These are phyloP conservation scores for Dittrichia graveolens DNA, from an alignment of 129 eudicot species.

Conservation along the genomic window DNA sequence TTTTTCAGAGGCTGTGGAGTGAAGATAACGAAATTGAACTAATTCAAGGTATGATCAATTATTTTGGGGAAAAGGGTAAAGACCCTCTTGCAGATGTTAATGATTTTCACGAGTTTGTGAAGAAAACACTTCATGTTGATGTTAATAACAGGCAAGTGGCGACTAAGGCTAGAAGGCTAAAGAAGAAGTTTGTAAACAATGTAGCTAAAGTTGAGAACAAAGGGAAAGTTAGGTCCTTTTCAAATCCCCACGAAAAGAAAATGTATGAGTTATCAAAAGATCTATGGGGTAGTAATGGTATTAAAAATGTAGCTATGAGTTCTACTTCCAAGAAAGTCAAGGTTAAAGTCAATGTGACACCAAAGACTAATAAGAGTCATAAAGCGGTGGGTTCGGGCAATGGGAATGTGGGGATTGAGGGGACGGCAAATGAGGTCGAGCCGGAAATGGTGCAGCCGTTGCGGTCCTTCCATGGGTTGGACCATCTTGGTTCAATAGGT, in stretches of 20 bases:
- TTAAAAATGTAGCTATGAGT: slow-evolving; percentile 9
- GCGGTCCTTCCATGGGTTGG: slow-evolving; percentile 3
- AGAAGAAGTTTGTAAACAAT: slow-evolving; percentile 51
- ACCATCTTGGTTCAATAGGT: slow-evolving; percentile 24
- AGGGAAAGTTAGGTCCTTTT: slow-evolving; percentile 43
- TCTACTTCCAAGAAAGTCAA: slow-evolving; percentile 20
- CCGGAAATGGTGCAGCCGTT: slow-evolving; percentile 13
- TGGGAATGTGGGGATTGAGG: slow-evolving; percentile 32
- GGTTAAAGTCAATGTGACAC: slow-evolving; percentile 32
- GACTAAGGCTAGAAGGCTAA: slow-evolving; percentile 54
- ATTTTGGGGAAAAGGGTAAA: slow-evolving; percentile 39
- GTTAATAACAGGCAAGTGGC: slow-evolving; percentile 50
- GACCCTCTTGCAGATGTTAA: slow-evolving; percentile 51
- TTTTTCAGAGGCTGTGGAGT: slow-evolving; percentile 78
- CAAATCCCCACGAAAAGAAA: slow-evolving; percentile 59
- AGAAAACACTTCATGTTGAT: slow-evolving; percentile 61
- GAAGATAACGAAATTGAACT: slow-evolving; percentile 69
- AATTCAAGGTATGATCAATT: slow-evolving; percentile 62
- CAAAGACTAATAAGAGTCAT: slow-evolving; percentile 25
- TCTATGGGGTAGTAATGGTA: slow-evolving; percentile 51
- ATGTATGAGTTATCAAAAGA: slow-evolving; percentile 54
- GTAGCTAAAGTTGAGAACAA: slow-evolving; percentile 24
- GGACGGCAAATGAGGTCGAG: slow-evolving; percentile 15
- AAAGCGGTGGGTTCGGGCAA: slow-evolving; percentile 18
- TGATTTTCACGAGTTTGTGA: slow-evolving; percentile 61